Evolutionary conservation across 805 yeast genomes (phyloP), one percentile per base, ranked within the genome.

Genomic region (Scheffersomyces spartinae): DNA sequence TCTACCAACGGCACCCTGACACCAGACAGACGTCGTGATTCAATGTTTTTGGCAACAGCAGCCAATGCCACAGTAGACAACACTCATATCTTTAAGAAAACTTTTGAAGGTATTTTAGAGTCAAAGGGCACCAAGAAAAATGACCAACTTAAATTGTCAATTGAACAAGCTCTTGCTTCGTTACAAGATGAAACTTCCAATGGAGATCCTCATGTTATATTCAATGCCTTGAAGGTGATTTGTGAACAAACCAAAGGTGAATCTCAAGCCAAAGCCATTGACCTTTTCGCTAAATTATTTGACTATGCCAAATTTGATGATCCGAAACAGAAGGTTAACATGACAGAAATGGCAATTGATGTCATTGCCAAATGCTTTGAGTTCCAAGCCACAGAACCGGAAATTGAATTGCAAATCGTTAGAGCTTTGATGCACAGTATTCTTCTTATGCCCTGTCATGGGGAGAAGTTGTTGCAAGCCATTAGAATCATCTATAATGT

Each of bases 401-500:
- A 68, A 30, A 72, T 93, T 17, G 98, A 93, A 56, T 56, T 91
- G 29, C 98, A 93, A 54, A 88, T 91, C 8, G 79, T 88, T 17
- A 74, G 94, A 43, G 96, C 96, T 0, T 60, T 93, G 26, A 77
- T 88, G 47, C 84, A 91, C 34, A 88, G 94, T 26, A 78, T 85
- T 9, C 62, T 88, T 17, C 80, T 83, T 34, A 64, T 81, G 50
- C 81, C 86, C 15, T 83, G 85, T 12, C 98, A 91, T 45, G 97
- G 97, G 2, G 81, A 85, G 6, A 72, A 86, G 1, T 60, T 91
- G 26, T 60, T 91, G 33, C 83, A 81, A 44, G 96, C 97, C 0
- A 77, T 93, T 18, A 71, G 97, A 49, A 95, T 83, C 43, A 83
- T 88, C 15, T 91, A 91, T 57, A 86, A 85, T 47, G 81, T 93